Percentiles rank a stretch among this genome's conserved stretches.
These are phyloP conservation scores for Rhodosporidiobolus odoratus DNA, from an alignment of 768 basidiomycete species.

Conservation along the genomic window DNA sequence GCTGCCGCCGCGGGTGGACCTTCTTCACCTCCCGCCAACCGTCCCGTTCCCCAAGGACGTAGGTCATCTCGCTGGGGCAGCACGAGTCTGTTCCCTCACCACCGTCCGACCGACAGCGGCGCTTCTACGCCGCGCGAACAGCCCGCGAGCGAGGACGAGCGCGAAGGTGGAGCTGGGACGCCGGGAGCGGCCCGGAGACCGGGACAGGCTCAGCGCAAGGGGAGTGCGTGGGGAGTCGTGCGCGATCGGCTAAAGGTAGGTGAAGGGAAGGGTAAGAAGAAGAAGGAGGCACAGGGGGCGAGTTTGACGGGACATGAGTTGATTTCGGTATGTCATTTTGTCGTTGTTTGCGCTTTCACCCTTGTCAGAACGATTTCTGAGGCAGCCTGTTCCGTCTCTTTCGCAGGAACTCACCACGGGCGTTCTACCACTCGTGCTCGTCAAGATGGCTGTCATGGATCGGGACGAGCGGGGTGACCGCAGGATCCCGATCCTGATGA, in stretches of 20 bases:
- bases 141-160: conserved; percentile 6
- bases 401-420: conserved; percentile 51
- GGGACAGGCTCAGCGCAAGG: neutral
- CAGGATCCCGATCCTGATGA: conserved; percentile 49
- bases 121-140: conserved; percentile 26
- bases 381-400: no score
- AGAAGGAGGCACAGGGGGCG: conserved; percentile 28
- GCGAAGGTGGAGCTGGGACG: conserved; percentile 1
- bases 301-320: conserved; percentile 33
- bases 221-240: conserved; percentile 31
- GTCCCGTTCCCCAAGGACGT: neutral
- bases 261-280: conserved; percentile 21
- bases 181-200: conserved; percentile 18
- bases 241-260: conserved; percentile 1
- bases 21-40: neutral
- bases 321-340: conserved; percentile 8
- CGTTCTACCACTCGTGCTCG: conserved; percentile 69
- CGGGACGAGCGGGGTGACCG: conserved; percentile 76
- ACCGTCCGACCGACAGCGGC: neutral
- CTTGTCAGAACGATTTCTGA: neutral
- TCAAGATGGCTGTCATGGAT: conserved; percentile 71
- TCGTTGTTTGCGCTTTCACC: neutral
- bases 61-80: neutral
- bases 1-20: neutral
- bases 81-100: neutral